Base-by-base conservation (phyloP, 495 filamentous ascomycete genomes). In the Tuber umbilicatum region DNA sequence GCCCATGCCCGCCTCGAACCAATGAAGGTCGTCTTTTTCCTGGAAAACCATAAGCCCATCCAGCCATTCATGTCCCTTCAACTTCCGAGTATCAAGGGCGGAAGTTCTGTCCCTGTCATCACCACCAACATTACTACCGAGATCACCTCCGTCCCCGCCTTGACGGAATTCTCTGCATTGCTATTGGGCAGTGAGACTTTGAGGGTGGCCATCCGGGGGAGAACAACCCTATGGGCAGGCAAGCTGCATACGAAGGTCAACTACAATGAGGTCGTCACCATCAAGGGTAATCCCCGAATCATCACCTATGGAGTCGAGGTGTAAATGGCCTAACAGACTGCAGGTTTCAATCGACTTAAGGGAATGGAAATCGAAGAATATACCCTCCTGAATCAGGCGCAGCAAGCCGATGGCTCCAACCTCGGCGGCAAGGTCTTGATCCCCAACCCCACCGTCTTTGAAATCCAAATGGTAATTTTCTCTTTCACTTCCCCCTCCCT, bases 301-400 rank as follows among this genome's bases (percentile, higher is more conserved):
- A 3, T 6, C 16, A 27, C 14, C 27, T n/a, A 39, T 41, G 19
- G 39, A 35, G 37, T 38, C 31, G 55, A 27, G 35, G 7, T 74
- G 17, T n/a, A 10, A 7, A 21, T 71, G 19, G 16, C 17, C 41
- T 23, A 43, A 74, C 38, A 9, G 37, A 7, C 37, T 16, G 23
- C 23, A 81, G 80, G 80, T 40, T 76, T 82, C 45, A 82, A 82
- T 42, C 72, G 78, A 23, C 75, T 82, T 9, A 10, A 72, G 23
- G 81, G 81, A 40, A 82, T 82, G 81, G 50, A 78, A 42, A 82
- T 82, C 55, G 71, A 81, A 69, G 69, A 45, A n/a, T 82, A 82
- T 67, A 38, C 39, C 6, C 12, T 78, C 35, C 16, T 75, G 14
- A 7, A 35, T 7, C 55, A 31, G 27, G 27, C 12, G 6, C 41